Conservation (phyloP, 805 yeast species). For the Zygotorulaspora florentina region DNA sequence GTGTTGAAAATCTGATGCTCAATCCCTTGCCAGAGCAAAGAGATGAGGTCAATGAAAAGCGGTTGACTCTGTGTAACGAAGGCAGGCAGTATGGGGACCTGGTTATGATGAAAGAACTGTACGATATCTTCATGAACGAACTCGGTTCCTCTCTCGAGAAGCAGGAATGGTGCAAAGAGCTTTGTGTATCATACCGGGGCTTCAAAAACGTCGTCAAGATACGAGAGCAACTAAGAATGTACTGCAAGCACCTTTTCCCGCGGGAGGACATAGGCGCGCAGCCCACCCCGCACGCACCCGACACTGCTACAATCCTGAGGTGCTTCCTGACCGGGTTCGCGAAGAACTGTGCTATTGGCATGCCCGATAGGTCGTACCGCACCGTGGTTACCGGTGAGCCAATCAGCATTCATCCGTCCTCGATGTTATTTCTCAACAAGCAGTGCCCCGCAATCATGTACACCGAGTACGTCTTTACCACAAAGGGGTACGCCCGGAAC, state of each 20-base stretch:
- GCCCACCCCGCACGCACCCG: conserved; percentile 29
- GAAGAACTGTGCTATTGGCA: conserved; percentile 87
- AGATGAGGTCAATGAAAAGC: conserved; percentile 75
- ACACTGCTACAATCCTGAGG: conserved; percentile 53
- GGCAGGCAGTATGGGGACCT: conserved; percentile 82
- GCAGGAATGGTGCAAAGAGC: conserved; percentile 77
- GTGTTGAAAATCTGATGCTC: conserved; percentile 82
- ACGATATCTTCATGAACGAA: conserved; percentile 45
- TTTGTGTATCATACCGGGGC: conserved; percentile 73
- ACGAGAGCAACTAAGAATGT: conserved; percentile 56
- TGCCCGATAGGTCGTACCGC: conserved; percentile 90
- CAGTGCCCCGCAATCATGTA: conserved; percentile 86
- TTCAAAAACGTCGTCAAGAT: conserved; percentile 73
- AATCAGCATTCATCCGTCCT: conserved; percentile 86
- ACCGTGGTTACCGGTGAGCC: conserved; percentile 82
- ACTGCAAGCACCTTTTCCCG: conserved; percentile 19
- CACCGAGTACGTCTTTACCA: conserved; percentile 88
- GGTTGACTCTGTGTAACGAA: conserved; percentile 63
- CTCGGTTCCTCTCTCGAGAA: conserved; percentile 42
- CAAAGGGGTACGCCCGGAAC: conserved; percentile 86
- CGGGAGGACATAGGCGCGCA: conserved; percentile 4
- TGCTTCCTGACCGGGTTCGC: conserved; percentile 80
- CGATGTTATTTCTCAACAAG: conserved; percentile 71
- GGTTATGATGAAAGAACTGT: conserved; percentile 72
- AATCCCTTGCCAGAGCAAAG: conserved; percentile 77